Conservation (phyloP, 352 stramenopile species). For the Globisporangium irregulare region DNA sequence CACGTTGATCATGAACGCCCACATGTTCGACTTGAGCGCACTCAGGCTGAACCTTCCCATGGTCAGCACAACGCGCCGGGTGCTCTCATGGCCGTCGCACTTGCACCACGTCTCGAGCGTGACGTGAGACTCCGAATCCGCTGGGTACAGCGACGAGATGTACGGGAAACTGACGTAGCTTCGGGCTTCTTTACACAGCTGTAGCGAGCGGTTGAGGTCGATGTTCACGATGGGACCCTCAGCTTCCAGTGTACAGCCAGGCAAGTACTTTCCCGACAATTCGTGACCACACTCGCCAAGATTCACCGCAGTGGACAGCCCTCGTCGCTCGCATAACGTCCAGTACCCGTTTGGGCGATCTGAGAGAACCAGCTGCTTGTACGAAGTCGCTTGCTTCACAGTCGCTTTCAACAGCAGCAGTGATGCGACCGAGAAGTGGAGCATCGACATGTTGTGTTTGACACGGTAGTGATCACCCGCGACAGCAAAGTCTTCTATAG, state of each 20-base stretch:
- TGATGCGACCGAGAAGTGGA: conserved; percentile 88
- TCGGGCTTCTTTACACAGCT: conserved; percentile 50
- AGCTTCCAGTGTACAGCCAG: conserved; percentile 65
- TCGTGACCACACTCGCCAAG: conserved; percentile 46
- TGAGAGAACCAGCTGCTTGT: conserved; percentile 68
- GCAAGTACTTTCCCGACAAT: conserved; percentile 54
- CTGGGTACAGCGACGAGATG: conserved; percentile 38
- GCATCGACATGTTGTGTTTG: conserved; percentile 83
- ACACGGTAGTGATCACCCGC: conserved; percentile 41
- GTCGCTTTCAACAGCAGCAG: conserved; percentile 76
- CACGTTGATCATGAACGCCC: conserved; percentile 79
- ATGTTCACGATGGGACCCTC: conserved; percentile 79
- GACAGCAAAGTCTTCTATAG: conserved; percentile 60
- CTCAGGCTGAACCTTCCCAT: conserved; percentile 74
- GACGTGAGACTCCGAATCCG: conserved; percentile 33
- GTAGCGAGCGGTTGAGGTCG: conserved; percentile 71
- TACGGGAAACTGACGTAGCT: conserved; percentile 62
- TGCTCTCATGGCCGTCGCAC: conserved; percentile 67
- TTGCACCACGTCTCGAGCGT: conserved; percentile 80
- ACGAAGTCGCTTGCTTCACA: conserved; percentile 71
- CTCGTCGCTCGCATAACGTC: conserved; percentile 83
- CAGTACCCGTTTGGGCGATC: conserved; percentile 83
- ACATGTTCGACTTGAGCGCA: conserved; percentile 69
- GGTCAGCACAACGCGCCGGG: conserved; percentile 59
- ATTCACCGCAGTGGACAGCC: conserved; percentile 65